Evolutionary conservation across 352 stramenopile genomes (phyloP).

Genomic region (Phytophthora fragariaefolia): DNA sequence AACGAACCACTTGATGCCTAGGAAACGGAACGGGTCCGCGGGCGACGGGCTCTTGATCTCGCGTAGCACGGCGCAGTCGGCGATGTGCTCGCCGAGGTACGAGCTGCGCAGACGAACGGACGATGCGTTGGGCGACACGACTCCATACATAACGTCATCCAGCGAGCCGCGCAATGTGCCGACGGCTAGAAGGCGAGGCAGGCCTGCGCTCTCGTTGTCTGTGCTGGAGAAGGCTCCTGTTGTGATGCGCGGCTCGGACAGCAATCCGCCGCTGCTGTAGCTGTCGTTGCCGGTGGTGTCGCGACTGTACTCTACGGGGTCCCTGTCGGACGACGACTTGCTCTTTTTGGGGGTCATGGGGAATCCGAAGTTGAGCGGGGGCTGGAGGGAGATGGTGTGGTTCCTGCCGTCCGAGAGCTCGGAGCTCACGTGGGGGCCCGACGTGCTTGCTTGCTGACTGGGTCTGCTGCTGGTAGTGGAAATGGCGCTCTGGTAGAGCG

Average conservation of each 20-base stretch:
- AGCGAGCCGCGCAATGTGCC: conserved; percentile 48
- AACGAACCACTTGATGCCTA: conserved; percentile 69
- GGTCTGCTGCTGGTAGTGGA: conserved; percentile 29
- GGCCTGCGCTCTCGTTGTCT: conserved; percentile 23
- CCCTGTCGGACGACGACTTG: conserved; percentile 10
- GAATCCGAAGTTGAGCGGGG: conserved; percentile 12
- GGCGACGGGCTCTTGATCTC: conserved; percentile 50
- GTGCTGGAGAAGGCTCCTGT: conserved; percentile 23
- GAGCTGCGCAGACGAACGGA: conserved; percentile 48
- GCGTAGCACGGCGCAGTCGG: conserved; percentile 51
- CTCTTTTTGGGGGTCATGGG: conserved; percentile 26
- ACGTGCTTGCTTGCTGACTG: conserved; percentile 23
- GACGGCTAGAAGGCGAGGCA: conserved; percentile 51
- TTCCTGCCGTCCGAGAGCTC: conserved; percentile 19
- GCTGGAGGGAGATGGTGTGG: conserved; percentile 19
- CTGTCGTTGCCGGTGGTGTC: conserved; percentile 34
- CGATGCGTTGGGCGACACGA: conserved; percentile 48
- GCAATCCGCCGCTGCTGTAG: conserved; percentile 27
- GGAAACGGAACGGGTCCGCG: conserved; percentile 55
- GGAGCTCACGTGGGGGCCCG: conserved; percentile 21
- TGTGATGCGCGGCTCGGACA: conserved; percentile 31
- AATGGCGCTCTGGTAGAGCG: conserved; percentile 34
- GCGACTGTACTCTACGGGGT: conserved; percentile 29
- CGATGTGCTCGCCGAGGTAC: conserved; percentile 59
- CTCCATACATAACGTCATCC: conserved; percentile 69